These are phyloP conservation scores for Neurospora crassa DNA, from an alignment of 2,329 filamentous ascomycete genomes.

Conservation along the genomic window DNA sequence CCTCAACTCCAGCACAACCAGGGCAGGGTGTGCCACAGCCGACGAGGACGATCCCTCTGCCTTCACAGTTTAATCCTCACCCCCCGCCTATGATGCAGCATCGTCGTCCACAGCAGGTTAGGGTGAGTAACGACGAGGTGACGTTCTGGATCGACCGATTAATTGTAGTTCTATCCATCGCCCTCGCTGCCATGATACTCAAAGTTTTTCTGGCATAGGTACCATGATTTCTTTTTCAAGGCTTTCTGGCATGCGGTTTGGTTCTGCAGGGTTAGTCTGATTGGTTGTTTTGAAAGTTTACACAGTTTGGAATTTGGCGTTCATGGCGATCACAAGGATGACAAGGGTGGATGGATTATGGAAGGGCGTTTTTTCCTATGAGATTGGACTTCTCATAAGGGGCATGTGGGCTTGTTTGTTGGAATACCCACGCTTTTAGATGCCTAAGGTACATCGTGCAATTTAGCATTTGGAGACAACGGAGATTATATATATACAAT, in stretches of 20 bases:
- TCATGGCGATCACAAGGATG: background rate
- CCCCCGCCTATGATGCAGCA: conserved; percentile 8
- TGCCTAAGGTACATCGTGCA: background rate
- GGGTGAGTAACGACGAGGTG: conserved; percentile 37
- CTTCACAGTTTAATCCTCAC: conserved; percentile 3
- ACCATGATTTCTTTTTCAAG: background rate
- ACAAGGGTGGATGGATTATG: background rate
- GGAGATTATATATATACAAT: background rate
- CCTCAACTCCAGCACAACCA: conserved; percentile 11
- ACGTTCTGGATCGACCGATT: conserved; percentile 72
- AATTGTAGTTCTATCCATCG: conserved; percentile 62
- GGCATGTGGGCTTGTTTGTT: background rate
- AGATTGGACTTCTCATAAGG: background rate
- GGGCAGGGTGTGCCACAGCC: conserved; percentile 25
- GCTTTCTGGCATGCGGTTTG: background rate
- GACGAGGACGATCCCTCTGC: conserved; percentile 25
- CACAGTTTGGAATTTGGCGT: background rate
- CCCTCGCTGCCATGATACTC: conserved; percentile 60
- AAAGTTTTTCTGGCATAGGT: conserved; percentile 34
- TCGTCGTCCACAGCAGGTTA: conserved; percentile 10
- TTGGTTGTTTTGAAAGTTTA: background rate
- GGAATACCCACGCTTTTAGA: background rate
- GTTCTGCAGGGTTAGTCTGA: background rate
- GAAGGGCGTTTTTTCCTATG: background rate
- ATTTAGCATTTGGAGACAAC: background rate